Base-by-base conservation (phyloP, 75 land plant genomes). In the Pinus albicaulis region DNA sequence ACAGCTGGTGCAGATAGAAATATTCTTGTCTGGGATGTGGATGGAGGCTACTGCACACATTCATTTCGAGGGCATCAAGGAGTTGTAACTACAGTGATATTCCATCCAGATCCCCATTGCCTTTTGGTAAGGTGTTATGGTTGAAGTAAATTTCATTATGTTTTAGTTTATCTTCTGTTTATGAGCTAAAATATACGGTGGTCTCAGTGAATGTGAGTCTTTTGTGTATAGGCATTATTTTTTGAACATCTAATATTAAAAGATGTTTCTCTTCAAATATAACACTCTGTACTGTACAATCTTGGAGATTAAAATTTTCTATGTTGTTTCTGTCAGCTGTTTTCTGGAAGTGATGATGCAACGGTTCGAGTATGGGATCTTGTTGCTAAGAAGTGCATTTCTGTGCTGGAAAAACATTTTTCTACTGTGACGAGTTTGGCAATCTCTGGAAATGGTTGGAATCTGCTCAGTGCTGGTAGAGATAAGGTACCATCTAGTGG, bases 301-400 rank as follows among this genome's bases (percentile, higher is more conserved):
- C 20, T 31, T 28, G 70, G 62, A 60, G 24, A 10, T 60, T 60
- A 60, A 23, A n/a, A 60, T 36, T 7, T 1, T 7, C 19, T 28
- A 66, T 36, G 34, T 16, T 66, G 44, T 65, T 36, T 7, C 36
- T 66, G 38, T 13, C 79, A 96, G 99, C 83, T 97, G 68, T 89
- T 94, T 72, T 94, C 97, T 80, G 98, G 92, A 55, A 82, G 99
- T 84, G 93, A 94, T 76, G 99, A 97, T 91, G 90, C 84, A 25
- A 90, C 90, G n/a, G 89, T 97, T 12, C 83, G 93, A 20, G 87
- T 92, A 4, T 97, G 98, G 99, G 92, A 97, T 80, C 89, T 97
- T 36, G 69, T 79, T 56, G 79, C 74, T 11, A 97, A 97, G 79
- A 89, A 91, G 76, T 87, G 90, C 60, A 56, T 77, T 74, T 88